phyloP scores from a whole-genome alignment of 345 rosid genomes.

The Bruguiera gymnorhiza region DNA sequence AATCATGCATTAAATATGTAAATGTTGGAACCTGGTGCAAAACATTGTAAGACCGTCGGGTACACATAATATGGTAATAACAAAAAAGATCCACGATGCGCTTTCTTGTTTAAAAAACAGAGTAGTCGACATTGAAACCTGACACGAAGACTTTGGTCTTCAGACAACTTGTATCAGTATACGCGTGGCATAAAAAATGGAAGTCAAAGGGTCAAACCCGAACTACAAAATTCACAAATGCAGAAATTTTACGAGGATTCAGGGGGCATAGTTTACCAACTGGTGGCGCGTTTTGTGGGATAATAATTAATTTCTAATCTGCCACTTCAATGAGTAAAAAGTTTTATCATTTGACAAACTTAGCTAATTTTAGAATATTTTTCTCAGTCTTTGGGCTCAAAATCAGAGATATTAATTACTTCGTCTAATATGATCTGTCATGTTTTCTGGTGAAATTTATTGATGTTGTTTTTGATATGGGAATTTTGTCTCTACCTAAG shows the following conservation, averaged over 20 bases:
- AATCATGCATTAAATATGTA: too few species aligned
- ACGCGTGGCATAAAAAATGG: constrained; percentile 20
- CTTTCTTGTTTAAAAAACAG: background rate
- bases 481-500: too few species aligned
- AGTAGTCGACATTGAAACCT: background rate
- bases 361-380: too few species aligned
- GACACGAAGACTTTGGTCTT: background rate
- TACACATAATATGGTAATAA: background rate
- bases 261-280: background rate
- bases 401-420: too few species aligned
- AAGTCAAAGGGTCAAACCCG: constrained; percentile 65
- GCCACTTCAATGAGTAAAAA: too few species aligned
- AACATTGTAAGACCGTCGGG: background rate
- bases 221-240: constrained; percentile 16
- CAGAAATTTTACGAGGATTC: too few species aligned
- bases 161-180: background rate
- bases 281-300: background rate
- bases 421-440: too few species aligned
- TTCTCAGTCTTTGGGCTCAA: too few species aligned
- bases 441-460: too few species aligned
- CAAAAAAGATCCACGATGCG: background rate
- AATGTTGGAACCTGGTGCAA: constrained; percentile 18
- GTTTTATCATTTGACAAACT: too few species aligned
- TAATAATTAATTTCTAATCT: background rate
- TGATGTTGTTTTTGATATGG: too few species aligned